A percentile compares a stretch with the other conserved stretches of the same genome.
Conservation (phyloP, 345 rosid species). For the Salix udensis region DNA sequence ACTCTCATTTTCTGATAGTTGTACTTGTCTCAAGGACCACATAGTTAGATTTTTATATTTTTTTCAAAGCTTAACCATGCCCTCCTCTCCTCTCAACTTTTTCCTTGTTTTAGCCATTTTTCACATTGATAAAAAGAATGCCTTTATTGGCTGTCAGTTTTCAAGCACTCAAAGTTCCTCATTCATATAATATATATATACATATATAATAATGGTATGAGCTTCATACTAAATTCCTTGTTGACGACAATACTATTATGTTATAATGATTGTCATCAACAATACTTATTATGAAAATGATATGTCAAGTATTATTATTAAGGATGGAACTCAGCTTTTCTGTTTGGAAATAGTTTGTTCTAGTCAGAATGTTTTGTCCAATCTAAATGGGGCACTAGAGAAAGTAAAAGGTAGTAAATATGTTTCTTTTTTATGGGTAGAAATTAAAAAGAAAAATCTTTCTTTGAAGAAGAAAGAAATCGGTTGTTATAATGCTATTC, state of each 20-base stretch:
- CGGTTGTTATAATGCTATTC: not conserved
- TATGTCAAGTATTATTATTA: not conserved
- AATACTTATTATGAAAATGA: conserved; percentile 12
- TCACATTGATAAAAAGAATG: conserved; percentile 1
- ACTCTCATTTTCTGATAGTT: conserved; percentile 19
- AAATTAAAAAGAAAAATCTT: not conserved
- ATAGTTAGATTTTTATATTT: not conserved
- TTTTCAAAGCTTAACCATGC: not conserved
- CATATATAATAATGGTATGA: not conserved
- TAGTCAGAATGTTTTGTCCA: not conserved
- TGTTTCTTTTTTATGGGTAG: not conserved
- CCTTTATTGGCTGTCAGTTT: conserved; percentile 21
- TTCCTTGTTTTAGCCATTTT: conserved; percentile 24
- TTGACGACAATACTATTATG: not conserved
- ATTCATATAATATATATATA: conserved; percentile 4
- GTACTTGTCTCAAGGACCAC: conserved; percentile 32
- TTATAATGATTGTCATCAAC: too few species aligned
- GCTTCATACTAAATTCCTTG: not conserved
- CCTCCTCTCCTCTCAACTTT: not conserved
- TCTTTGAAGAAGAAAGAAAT: not conserved
- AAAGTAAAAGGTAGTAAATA: not conserved
- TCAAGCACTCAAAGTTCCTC: conserved; percentile 10
- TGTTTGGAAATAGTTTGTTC: conserved; percentile 1
- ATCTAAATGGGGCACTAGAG: not conserved
- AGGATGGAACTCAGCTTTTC: conserved; percentile 3